Base-by-base conservation (phyloP, 2,329 filamentous ascomycete species). In the Colletotrichum nymphaeae region DNA sequence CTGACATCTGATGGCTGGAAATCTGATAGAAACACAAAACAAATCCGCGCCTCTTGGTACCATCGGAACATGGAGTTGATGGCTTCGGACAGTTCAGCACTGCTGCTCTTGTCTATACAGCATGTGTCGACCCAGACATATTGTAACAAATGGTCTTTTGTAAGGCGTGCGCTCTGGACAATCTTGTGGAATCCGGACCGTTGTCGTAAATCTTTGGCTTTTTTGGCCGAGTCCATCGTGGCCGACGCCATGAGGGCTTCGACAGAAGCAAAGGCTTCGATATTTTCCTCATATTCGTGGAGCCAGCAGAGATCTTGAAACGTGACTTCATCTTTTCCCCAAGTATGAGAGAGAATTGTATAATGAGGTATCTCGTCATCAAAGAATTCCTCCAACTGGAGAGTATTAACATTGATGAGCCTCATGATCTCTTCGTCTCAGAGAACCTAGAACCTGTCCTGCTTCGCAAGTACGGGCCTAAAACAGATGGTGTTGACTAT, bases 121-220 rank as follows among this genome's bases (percentile, higher is more conserved):
- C 81, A 82, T 4, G 78, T 83, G 63, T 83, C 83, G 8, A 83
- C 75, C 82, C 83, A 84, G 16, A 80, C 69, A 66, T 81, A 83
- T 12, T 57, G 14, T 79, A 68, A 16, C 74, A 74, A 28, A 79
- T 78, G 8, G 74, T 63, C 7, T 63, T 37, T 8, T 2, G 56
- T 55, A 19, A 60, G 28, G 5, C 19, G 46, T 46, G 75, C 76
- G 6, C 63, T 63, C 14, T 66, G 56, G 6, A 74, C 30, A 11
- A 78, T 67, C 59, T 76, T 76, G 16, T 60, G 56, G 24, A 22
- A 71, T 1, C 63, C 35, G 8, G 35, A 11, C n/a, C 37, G 22
- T 24, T 28, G 19, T 1, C 53, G 55, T 6, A 70, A 14, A 0
- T 4, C 22, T 3, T 4, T 2, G 5, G 52, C 58, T 14, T 67